These are phyloP conservation scores for Pythium volutum DNA, from an alignment of 352 stramenopile species.

Conservation along the genomic window DNA sequence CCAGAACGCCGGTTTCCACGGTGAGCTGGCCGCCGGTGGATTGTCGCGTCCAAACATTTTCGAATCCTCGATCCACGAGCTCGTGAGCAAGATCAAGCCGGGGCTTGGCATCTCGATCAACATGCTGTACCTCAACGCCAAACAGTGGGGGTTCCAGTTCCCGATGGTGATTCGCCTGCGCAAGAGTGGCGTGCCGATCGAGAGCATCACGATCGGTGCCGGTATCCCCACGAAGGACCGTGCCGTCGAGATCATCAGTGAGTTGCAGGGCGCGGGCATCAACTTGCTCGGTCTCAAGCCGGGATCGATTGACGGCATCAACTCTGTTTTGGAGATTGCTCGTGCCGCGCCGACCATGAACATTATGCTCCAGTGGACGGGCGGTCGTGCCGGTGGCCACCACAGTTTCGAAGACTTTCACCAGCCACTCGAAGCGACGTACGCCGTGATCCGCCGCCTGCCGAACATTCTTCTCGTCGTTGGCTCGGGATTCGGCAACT, in stretches of 20 bases:
- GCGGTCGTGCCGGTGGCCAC: slow-evolving; percentile 78
- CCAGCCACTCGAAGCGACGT: slow-evolving; percentile 63
- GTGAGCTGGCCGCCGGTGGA: slow-evolving; percentile 74
- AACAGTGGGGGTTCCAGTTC: slow-evolving; percentile 90
- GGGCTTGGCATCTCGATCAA: slow-evolving; percentile 79
- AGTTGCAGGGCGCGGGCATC: slow-evolving; percentile 65
- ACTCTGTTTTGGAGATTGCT: slow-evolving; percentile 77
- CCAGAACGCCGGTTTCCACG: slow-evolving; percentile 78
- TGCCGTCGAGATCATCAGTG: slow-evolving; percentile 72
- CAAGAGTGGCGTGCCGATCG: slow-evolving; percentile 74
- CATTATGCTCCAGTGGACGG: slow-evolving; percentile 88
- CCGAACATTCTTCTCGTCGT: slow-evolving; percentile 85
- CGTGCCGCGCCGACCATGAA: slow-evolving; percentile 52
- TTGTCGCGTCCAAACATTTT: slow-evolving; percentile 73
- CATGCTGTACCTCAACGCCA: slow-evolving; percentile 89
- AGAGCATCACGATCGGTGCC: slow-evolving; percentile 86
- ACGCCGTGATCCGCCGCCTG: slow-evolving; percentile 71
- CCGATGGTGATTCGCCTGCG: slow-evolving; percentile 83
- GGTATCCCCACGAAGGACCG: slow-evolving; percentile 81
- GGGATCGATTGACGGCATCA: slow-evolving; percentile 73
- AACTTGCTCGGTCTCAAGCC: slow-evolving; percentile 85
- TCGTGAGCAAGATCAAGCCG: slow-evolving; percentile 70
- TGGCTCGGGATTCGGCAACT: slow-evolving; percentile 86
- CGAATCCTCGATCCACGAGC: slow-evolving; percentile 52
- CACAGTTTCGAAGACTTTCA: slow-evolving; percentile 91